Evolutionary conservation across 345 rosid genomes (phyloP).

Genomic region (Hirschfeldia incana): DNA sequence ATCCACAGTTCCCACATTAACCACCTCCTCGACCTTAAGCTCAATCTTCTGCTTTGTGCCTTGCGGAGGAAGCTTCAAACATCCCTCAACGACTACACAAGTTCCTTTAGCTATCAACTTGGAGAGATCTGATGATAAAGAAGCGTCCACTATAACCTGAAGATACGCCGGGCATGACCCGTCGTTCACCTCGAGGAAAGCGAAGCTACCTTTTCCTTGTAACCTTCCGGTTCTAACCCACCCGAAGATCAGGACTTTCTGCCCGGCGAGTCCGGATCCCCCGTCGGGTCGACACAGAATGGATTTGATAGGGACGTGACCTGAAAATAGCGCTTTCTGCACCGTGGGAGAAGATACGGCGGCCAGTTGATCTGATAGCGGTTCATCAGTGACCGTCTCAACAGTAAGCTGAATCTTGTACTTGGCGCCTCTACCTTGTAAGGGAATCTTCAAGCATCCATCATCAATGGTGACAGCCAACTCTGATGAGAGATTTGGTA

Average conservation of each 20-base stretch:
- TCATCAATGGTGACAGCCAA: not conserved
- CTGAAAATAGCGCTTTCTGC: slow-evolving; percentile 55
- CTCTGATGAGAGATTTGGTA: not conserved
- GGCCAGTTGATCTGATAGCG: slow-evolving; percentile 44
- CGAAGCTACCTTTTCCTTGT: slow-evolving; percentile 82
- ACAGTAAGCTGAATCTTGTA: not conserved
- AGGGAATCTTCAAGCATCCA: not conserved
- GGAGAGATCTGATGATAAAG: slow-evolving; percentile 55
- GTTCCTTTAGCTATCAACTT: slow-evolving; percentile 77
- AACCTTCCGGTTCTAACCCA: slow-evolving; percentile 93
- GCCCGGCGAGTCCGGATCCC: slow-evolving; percentile 71
- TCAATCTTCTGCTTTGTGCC: slow-evolving; percentile 80
- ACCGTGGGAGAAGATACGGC: slow-evolving; percentile 35
- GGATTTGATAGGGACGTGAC: slow-evolving; percentile 58
- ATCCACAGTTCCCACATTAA: slow-evolving; percentile 63
- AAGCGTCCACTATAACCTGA: slow-evolving; percentile 75
- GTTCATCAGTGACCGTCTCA: not conserved
- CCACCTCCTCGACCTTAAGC: slow-evolving; percentile 70
- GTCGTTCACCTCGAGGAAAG: slow-evolving; percentile 88
- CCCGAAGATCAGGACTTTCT: slow-evolving; percentile 65
- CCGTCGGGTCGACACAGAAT: slow-evolving; percentile 70
- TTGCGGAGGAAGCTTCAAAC: slow-evolving; percentile 70
- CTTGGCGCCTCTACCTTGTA: not conserved
- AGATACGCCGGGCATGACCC: slow-evolving; percentile 87
- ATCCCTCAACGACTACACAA: slow-evolving; percentile 72